Evolutionary conservation across 768 basidiomycete species (phyloP).

Genomic region (Neoboletus brunneissimus): DNA sequence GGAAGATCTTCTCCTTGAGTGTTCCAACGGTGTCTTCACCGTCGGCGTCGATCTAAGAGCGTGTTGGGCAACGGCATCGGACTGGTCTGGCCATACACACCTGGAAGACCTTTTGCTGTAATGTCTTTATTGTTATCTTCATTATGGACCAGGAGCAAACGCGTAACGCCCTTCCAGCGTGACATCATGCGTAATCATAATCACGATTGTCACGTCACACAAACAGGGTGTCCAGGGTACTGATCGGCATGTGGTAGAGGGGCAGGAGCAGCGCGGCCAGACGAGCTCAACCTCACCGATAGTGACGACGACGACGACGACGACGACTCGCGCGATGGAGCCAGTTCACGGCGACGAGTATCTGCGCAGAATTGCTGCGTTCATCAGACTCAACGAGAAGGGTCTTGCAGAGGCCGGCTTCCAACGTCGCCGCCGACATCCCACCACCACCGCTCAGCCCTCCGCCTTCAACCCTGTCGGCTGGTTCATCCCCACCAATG

Average conservation of each 20-base stretch:
- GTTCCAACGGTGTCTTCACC: conserved; percentile 66
- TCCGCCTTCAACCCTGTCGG: conserved; percentile 59
- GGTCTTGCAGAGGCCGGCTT: conserved; percentile 65
- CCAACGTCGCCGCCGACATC: conserved; percentile 46
- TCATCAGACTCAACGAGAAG: conserved; percentile 70
- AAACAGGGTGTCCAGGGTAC: conserved; percentile 22
- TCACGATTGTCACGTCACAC: conserved; percentile 24
- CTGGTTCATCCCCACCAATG: conserved; percentile 46
- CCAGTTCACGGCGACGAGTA: conserved; percentile 73
- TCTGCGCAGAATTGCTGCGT: conserved; percentile 63
- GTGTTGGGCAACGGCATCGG: not conserved
- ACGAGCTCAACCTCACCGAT: conserved; percentile 6
- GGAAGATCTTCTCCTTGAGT: conserved; percentile 82
- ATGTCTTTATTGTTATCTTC: conserved; percentile 95
- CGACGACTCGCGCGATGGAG: conserved; percentile 36
- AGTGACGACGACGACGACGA: conserved; percentile 12
- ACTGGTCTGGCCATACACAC: conserved; percentile 35
- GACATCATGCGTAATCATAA: conserved; percentile 19
- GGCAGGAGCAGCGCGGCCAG: conserved; percentile 15
- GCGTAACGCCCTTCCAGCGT: conserved; percentile 12
- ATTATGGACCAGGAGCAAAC: conserved; percentile 43
- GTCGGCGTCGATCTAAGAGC: conserved; percentile 70
- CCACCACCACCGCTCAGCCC: conserved; percentile 29
- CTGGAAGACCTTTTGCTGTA: conserved; percentile 89
- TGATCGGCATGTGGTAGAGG: conserved; percentile 21